phyloP scores from a whole-genome alignment of 148 eudicot species.

The Vaccinium corymbosum region DNA sequence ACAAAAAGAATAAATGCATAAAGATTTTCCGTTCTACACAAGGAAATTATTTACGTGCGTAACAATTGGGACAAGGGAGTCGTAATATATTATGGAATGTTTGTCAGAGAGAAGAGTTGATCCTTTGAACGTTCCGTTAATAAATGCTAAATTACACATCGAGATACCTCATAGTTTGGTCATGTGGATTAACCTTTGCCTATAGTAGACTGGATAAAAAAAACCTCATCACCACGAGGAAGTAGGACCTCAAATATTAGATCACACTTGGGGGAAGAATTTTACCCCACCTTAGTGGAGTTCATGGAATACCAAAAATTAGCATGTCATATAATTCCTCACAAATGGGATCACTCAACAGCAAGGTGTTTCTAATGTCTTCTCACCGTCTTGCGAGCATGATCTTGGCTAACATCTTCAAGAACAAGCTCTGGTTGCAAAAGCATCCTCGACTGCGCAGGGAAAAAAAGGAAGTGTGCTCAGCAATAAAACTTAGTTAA shows the following conservation, averaged over 20 bases:
- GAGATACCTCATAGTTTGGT: not conserved
- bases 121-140: not conserved
- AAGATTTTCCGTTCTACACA: not conserved
- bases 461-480: not conserved
- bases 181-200: not conserved
- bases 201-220: not conserved
- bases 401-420: constrained; percentile 99
- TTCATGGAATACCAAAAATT: not conserved
- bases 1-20: not conserved
- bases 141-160: not conserved
- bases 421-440: constrained; percentile 91
- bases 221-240: not conserved
- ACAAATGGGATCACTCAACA: not conserved
- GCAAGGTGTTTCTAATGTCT: constrained; percentile 6
- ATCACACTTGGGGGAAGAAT: not conserved
- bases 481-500: not conserved
- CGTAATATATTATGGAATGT: not conserved
- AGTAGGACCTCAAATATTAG: not conserved
- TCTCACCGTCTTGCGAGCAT: constrained; percentile 96
- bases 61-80: not conserved
- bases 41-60: not conserved
- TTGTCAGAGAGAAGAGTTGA: not conserved
- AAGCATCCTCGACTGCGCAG: constrained; percentile 92
- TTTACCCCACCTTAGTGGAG: not conserved
- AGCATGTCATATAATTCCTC: not conserved